Percentiles rank a stretch among this genome's conserved stretches.
phyloP scores from a whole-genome alignment of 2,329 filamentous ascomycete genomes.

The Stachybotrys chlorohalonatus region DNA sequence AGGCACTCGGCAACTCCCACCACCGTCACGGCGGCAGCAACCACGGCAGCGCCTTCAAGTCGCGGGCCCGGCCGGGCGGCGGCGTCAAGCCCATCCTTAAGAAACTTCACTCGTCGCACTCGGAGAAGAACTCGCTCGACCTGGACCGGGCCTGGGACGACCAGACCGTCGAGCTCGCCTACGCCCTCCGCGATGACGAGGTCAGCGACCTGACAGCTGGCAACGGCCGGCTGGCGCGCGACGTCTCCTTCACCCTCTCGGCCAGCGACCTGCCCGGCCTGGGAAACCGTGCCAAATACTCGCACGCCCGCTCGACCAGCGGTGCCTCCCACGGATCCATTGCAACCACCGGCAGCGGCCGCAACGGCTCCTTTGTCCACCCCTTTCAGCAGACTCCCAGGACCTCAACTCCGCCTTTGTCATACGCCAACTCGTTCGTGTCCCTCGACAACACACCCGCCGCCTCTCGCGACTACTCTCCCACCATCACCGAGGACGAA shows the following conservation, averaged over 20 bases:
- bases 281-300: conserved; percentile 29
- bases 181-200: conserved; percentile 14
- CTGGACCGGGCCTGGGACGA: conserved; percentile 52
- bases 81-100: conserved; percentile 53
- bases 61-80: conserved; percentile 31
- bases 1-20: background rate
- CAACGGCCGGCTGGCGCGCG: conserved; percentile 17
- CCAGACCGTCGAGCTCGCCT: conserved; percentile 26
- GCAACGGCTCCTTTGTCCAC: conserved; percentile 47
- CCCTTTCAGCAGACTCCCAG: conserved; percentile 57
- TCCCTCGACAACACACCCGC: conserved; percentile 34
- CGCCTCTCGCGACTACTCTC: conserved; percentile 40
- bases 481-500: conserved; percentile 45
- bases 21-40: background rate
- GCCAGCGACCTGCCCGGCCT: conserved; percentile 21
- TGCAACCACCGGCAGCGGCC: conserved; percentile 43
- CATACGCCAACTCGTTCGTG: conserved; percentile 47
- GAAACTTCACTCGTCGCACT: conserved; percentile 39
- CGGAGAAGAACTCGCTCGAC: conserved; percentile 55
- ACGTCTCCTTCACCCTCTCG: conserved; percentile 38
- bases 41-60: conserved; percentile 29
- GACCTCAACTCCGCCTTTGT: conserved; percentile 49
- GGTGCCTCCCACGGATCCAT: conserved; percentile 48
- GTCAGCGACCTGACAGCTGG: conserved; percentile 8
- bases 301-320: conserved; percentile 50